Base-by-base conservation (phyloP, 2,329 filamentous ascomycete genomes). In the Lachnellula arida region DNA sequence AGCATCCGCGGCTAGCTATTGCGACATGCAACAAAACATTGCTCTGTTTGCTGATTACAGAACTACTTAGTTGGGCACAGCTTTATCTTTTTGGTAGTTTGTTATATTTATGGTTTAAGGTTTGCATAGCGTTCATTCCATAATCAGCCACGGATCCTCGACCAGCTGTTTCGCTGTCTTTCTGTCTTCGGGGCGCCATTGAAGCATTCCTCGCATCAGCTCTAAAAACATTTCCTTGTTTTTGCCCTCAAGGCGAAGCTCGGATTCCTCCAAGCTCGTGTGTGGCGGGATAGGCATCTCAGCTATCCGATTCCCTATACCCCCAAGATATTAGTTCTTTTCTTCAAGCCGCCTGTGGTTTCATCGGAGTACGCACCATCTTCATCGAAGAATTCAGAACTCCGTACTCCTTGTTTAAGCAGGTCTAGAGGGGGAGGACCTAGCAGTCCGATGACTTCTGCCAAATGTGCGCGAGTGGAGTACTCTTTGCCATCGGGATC, bases 101-200 rank as follows among this genome's bases (percentile, higher is more conserved):
- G n/a, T n/a, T n/a, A n/a, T n/a, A n/a, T n/a, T n/a, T n/a, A n/a
- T n/a, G n/a, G n/a, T n/a, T n/a, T n/a, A n/a, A n/a, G n/a, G n/a
- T n/a, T 14, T 46, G 11, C 15, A 25, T 25, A 46, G 19, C 19
- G 19, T 46, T 17, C 19, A 46, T 25, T 46, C 19, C 25, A 46
- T n/a, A 25, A 8, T 25, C 17, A 73, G 63, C 70, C 71, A 74
- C 46, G 69, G 66, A 60, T 74, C 66, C 2, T 68, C 60, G n/a
- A 74, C 62, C n/a, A 75, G 63, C 59, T 74, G 62, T 54, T 60
- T 67, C 12, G 73, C 71, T 3, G 69, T 69, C 49, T 60, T 66
- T 43, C 72, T 66, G 35, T 74, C 68, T 59, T 74, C 71, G 15
- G 72, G 72, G 19, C 68, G 47, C 72, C 73, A 76, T 50, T 64